A percentile compares a stretch with the other conserved stretches of the same genome.
phyloP scores from a whole-genome alignment of 2,329 filamentous ascomycete genomes.

The Fonsecaea multimorphosa region DNA sequence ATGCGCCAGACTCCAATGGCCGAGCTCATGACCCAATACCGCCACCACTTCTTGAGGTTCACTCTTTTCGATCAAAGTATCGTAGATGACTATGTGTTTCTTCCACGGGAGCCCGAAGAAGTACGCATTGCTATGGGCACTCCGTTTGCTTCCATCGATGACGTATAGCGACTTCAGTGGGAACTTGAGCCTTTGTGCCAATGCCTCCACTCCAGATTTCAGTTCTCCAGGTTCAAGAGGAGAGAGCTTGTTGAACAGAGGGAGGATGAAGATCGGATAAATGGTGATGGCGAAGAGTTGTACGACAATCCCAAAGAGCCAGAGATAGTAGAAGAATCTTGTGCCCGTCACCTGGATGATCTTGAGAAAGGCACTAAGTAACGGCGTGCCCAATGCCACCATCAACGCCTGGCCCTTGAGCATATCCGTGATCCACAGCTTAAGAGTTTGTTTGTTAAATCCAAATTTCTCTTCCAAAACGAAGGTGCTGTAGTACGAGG shows the following conservation, averaged over 20 bases:
- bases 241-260: constrained; percentile 97
- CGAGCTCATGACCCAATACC: constrained; percentile 92
- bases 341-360: constrained; percentile 94
- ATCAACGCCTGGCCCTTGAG: constrained; percentile 87
- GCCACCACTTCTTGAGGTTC: constrained; percentile 90
- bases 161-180: constrained; percentile 92
- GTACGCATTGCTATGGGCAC: constrained; percentile 88
- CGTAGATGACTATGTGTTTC: constrained; percentile 99
- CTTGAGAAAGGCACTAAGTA: constrained; percentile 88
- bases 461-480: constrained; percentile 96
- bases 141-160: constrained; percentile 89
- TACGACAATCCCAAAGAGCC: constrained; percentile 86
- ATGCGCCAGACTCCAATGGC: constrained; percentile 96
- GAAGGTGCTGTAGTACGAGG: constrained; percentile 90
- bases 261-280: constrained; percentile 92
- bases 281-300: constrained; percentile 96
- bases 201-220: constrained; percentile 83
- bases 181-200: constrained; percentile 85
- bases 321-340: constrained; percentile 97
- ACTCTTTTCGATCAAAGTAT: constrained; percentile 96
- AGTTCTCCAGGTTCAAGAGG: constrained; percentile 85
- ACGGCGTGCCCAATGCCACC: constrained; percentile 79
- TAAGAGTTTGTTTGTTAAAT: constrained; percentile 97
- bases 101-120: constrained; percentile 99
- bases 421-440: constrained; percentile 86